Evolutionary conservation across 176 grass and related monocot genomes (phyloP).

Genomic region (Guadua angustifolia): DNA sequence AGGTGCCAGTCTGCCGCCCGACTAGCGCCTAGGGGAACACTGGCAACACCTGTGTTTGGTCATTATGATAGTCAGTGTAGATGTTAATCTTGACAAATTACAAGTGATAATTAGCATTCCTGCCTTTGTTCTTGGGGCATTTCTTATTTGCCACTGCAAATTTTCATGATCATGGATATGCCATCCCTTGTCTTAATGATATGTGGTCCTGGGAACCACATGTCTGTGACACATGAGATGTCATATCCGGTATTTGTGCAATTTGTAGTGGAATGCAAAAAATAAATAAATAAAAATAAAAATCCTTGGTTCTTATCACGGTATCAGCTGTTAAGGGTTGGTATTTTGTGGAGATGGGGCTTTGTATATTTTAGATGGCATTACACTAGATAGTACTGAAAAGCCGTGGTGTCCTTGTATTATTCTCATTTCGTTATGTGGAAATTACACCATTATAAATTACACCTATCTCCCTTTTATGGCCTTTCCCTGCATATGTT

Average conservation of each 20-base stretch:
- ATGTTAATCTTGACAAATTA: conserved; percentile 3
- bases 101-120: background rate
- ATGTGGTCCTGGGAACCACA: too few species aligned
- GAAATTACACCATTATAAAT: background rate
- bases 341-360: background rate
- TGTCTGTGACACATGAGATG: too few species aligned
- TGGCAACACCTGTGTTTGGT: background rate
- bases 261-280: too few species aligned
- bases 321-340: background rate
- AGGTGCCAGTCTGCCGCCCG: too few species aligned
- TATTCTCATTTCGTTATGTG: background rate
- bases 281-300: too few species aligned
- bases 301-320: background rate
- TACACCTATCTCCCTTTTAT: background rate
- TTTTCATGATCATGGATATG: too few species aligned
- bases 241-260: too few species aligned
- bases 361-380: conserved; percentile 7
- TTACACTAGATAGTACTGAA: background rate
- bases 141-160: too few species aligned
- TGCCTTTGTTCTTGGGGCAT: background rate
- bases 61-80: background rate
- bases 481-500: conserved; percentile 13
- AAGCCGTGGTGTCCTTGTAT: background rate
- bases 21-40: too few species aligned
- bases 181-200: too few species aligned